phyloP scores from a whole-genome alignment of 163 green algal species.

The Coccomyxa subellipsoidea region DNA sequence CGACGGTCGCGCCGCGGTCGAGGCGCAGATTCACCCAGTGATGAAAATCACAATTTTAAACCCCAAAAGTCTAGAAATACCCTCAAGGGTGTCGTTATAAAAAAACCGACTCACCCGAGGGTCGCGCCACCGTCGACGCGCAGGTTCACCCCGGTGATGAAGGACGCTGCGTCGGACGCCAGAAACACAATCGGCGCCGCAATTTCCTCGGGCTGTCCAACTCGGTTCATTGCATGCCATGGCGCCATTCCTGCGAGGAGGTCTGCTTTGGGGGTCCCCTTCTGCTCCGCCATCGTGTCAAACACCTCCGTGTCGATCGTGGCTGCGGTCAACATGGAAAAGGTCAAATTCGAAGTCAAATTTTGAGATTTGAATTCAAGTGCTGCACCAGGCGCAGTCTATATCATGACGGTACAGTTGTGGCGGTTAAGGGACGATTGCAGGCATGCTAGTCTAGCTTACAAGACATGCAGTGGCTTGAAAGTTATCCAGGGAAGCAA shows the following conservation, averaged over 20 bases:
- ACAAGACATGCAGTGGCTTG: too few species aligned
- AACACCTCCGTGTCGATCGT: neutral
- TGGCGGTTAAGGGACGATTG: too few species aligned
- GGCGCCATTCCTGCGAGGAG: neutral
- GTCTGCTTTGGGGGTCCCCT: neutral
- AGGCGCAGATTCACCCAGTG: neutral
- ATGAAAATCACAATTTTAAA: neutral
- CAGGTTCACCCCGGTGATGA: conserved; percentile 2
- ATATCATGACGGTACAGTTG: too few species aligned
- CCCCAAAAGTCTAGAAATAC: neutral
- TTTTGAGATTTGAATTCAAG: too few species aligned
- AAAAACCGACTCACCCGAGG: neutral
- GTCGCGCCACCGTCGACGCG: neutral
- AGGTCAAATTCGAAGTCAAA: too few species aligned
- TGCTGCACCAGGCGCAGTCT: too few species aligned
- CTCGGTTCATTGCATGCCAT: neutral
- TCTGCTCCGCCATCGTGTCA: neutral
- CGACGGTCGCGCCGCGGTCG: neutral
- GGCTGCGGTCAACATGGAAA: neutral
- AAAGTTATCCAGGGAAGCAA: too few species aligned
- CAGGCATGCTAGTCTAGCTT: too few species aligned
- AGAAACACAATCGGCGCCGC: neutral
- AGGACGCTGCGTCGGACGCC: neutral
- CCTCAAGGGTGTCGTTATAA: too few species aligned
- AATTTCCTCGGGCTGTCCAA: neutral